Conservation (phyloP, 176 grass and related monocot species). For the Cocos nucifera region DNA sequence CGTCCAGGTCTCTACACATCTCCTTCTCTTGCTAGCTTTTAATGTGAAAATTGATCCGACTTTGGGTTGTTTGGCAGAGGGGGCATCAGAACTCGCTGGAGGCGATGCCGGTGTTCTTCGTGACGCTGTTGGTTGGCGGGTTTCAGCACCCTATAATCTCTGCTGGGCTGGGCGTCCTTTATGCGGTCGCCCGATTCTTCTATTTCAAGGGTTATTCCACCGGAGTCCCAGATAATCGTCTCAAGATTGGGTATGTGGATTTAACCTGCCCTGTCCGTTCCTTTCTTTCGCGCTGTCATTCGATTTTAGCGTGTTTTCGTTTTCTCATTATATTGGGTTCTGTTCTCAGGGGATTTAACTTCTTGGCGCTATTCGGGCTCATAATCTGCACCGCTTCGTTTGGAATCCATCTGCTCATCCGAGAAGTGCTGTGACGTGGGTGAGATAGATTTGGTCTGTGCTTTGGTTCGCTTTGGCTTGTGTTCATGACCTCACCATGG, state of each 20-base stretch:
- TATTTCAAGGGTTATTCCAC: constrained; percentile 95
- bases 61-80: constrained; percentile 33
- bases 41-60: too few relatives aligned
- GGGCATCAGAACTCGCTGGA: constrained; percentile 98
- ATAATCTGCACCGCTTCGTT: constrained; percentile 71
- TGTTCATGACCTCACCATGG: not conserved
- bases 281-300: not conserved
- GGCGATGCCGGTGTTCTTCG: constrained; percentile 89
- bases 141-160: constrained; percentile 58
- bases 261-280: not conserved
- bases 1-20: constrained; percentile 40
- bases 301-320: too few relatives aligned
- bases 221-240: constrained; percentile 68
- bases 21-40: too few relatives aligned
- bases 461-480: constrained; percentile 1
- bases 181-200: constrained; percentile 72
- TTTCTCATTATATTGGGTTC: not conserved
- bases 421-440: constrained; percentile 43
- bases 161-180: constrained; percentile 54
- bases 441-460: not conserved
- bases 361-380: constrained; percentile 60
- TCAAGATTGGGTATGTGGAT: constrained; percentile 73
- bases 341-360: constrained; percentile 47
- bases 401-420: constrained; percentile 64
- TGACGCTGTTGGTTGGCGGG: constrained; percentile 65